Conservation (phyloP, 164 flowering plant genomes). For the Akebia trifoliata region DNA sequence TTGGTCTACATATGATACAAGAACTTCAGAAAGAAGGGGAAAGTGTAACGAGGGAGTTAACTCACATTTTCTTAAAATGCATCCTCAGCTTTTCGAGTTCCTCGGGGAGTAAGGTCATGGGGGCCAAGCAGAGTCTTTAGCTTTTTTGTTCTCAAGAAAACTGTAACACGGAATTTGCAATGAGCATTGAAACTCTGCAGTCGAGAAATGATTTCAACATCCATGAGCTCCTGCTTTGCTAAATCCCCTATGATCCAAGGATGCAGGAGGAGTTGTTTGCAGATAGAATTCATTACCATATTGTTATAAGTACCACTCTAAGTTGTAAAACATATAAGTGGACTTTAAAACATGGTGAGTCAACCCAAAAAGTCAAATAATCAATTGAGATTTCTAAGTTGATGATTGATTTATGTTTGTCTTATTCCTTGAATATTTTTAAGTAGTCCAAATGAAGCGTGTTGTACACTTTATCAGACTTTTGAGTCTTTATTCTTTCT, state of each 20-base stretch:
- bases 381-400: neutral
- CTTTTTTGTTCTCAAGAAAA: constrained; percentile 64
- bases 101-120: constrained; percentile 54
- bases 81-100: constrained; percentile 53
- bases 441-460: too few species aligned
- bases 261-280: constrained; percentile 50
- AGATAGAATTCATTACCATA: neutral
- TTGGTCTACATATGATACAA: too few species aligned
- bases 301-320: neutral
- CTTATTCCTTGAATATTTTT: too few species aligned
- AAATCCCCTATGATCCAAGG: constrained; percentile 73
- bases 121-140: constrained; percentile 50
- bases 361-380: too few species aligned
- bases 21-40: too few species aligned
- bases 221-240: constrained; percentile 64
- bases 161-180: constrained; percentile 59
- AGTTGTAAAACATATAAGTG: neutral
- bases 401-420: too few species aligned
- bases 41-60: neutral
- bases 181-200: constrained; percentile 70
- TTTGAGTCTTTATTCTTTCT: neutral
- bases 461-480: neutral
- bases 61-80: constrained; percentile 61
- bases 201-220: constrained; percentile 64
- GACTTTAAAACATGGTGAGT: neutral